Base-by-base conservation (phyloP, 805 yeast species). In the Wickerhamiella hasegawae region DNA sequence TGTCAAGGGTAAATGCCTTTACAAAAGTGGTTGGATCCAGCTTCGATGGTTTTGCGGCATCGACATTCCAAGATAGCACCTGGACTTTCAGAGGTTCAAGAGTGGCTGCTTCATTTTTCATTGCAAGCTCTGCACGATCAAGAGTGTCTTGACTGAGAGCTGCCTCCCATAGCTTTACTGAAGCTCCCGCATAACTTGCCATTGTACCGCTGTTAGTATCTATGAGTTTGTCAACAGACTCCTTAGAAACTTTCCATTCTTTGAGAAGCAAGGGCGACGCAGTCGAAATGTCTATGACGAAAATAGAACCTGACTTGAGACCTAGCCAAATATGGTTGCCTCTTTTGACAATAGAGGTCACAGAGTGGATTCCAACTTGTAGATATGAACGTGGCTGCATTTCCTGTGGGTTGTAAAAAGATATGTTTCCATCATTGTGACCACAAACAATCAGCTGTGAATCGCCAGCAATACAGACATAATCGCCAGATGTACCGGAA, bases 31-130 rank as follows among this genome's bases (percentile, higher is more conserved):
- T 39, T 2, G 37, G 23, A 8, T 51, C 47, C 32, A 59, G 36
- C 20, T 46, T 49, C 2, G 44, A 26, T 1, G 66, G 63, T 17
- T 47, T 44, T 3, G 56, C 43, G 8, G 63, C 60, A 8, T 63
- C 66, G 4, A 58, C 57, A 36, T 61, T 61, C 66, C 66, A 61
- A 4, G 63, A 54, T 20, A 60, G 41, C 1, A 60, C 45, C 19
- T 47, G 46, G 5, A 58, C 55, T n/a, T 33, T 38, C 15, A 56
- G 28, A 5, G 40, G 40, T 10, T 42, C 32, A 33, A 48, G 47
- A 3, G 45, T 14, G 31, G 32, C 28, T 3, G 22, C 16, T 8
- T 15, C 31, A 9, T 23, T 18, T 5, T 18, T 2, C 28, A 8
- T 6, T 4, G 15, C 3, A 12, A 16, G 25, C 21, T 16, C 19